Percentiles rank a stretch among this genome's conserved stretches.
Evolutionary conservation across 2,329 filamentous ascomycete genomes (phyloP).

Genomic region (Penicillium sp.): DNA sequence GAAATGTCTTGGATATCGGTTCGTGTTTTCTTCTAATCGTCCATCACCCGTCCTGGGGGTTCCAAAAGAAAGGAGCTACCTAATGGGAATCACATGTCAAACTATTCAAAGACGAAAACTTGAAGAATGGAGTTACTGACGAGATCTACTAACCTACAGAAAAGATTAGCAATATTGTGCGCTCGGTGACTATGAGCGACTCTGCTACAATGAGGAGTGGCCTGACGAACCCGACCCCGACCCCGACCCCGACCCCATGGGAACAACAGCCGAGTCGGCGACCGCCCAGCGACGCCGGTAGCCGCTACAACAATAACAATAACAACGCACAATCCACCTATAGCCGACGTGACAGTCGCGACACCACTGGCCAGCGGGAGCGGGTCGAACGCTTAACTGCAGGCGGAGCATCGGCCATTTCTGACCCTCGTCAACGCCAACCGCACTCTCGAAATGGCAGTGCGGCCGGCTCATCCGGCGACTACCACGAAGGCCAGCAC

Average conservation of each 20-base stretch:
- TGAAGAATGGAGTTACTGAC: constrained; percentile 25
- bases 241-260: constrained; percentile 69
- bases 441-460: constrained; percentile 79
- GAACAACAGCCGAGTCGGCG: constrained; percentile 46
- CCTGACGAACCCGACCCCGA: constrained; percentile 66
- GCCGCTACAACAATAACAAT: constrained; percentile 32
- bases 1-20: constrained; percentile 93
- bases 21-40: constrained; percentile 38
- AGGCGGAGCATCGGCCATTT: constrained; percentile 29
- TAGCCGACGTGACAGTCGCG: constrained; percentile 49
- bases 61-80: background rate
- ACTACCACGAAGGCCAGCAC: constrained; percentile 78
- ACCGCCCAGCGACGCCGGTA: constrained; percentile 42
- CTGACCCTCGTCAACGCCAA: constrained; percentile 34
- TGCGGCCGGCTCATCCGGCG: constrained; percentile 73
- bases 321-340: constrained; percentile 22
- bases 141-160: constrained; percentile 60
- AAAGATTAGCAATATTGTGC: constrained; percentile 92
- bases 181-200: constrained; percentile 76
- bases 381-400: constrained; percentile 54
- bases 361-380: constrained; percentile 49
- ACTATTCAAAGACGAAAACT: background rate
- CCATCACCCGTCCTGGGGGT: background rate
- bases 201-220: constrained; percentile 56
- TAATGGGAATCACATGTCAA: background rate